Evolutionary conservation across 2,329 filamentous ascomycete species (phyloP), one percentile per base, ranked within the genome.

Genomic region (Parastagonospora avenae): DNA sequence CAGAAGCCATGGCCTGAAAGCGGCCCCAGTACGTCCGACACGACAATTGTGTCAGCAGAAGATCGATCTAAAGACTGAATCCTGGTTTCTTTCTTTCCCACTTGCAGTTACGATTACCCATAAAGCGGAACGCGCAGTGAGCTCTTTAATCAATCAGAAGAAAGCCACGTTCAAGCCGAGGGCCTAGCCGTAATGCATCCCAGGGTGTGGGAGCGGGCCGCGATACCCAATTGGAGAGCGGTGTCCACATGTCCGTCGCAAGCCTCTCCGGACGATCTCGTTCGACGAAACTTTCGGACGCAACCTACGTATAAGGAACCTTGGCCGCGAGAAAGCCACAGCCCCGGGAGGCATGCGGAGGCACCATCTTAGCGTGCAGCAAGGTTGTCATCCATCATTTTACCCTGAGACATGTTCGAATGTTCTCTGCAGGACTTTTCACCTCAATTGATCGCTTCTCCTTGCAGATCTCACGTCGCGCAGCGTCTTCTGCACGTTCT

Each of bases 171-270:
- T 45, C 39, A 24, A 43, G 53, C 52, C 53, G 53, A 53, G 55
- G 48, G 46, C 52, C 55, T 46, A 56, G 50, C 55, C 51, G 50
- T 42, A 44, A 31, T 19, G n/a, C 19, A 31, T 11, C 41, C 46
- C 52, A 38, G 46, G 29, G 9, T 42, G 16, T 53, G 48, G 50
- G 40, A 40, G 53, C 55, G 55, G 52, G 27, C 50, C 58, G 58
- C 41, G 15, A 11, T 10, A 46, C 16, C 50, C 51, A 44, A 43
- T 43, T 48, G 46, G 46, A 10, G 10, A 11, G 39, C n/a, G 2
- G 57, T 54, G 41, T 42, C 30, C 11, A 16, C 28, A 30, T 19
- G 31, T 11, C 28, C n/a, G 4, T 36, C 29, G 36, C 39, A 35
- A 42, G 14, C 12, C 8, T 15, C 35, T 58, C 52, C 50, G 50